Percentiles rank a stretch among this genome's conserved stretches.
Conservation (phyloP, 305 asterid species). For the Solanum hybrid region DNA sequence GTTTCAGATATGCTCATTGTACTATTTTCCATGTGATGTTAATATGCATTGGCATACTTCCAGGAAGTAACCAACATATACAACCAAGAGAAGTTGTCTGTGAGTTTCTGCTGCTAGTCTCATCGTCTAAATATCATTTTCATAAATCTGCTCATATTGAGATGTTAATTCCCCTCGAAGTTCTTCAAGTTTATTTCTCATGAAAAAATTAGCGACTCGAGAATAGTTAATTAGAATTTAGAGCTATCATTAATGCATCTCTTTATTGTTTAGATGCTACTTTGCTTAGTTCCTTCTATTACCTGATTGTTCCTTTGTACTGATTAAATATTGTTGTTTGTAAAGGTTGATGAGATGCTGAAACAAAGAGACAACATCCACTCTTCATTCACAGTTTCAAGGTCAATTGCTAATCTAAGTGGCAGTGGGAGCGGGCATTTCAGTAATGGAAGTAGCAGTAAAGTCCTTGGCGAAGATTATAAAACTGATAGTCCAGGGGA, state of each 20-base stretch:
- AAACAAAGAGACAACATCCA: conserved; percentile 79
- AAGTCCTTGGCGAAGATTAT: conserved; percentile 21
- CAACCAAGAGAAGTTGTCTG: conserved; percentile 76
- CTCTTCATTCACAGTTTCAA: conserved; percentile 67
- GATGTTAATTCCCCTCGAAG: neutral
- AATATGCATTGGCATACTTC: conserved; percentile 85
- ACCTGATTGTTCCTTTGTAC: neutral
- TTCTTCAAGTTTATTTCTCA: neutral
- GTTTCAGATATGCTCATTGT: neutral
- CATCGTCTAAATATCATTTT: neutral
- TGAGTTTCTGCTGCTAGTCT: conserved; percentile 29
- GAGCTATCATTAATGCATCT: neutral
- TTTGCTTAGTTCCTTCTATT: neutral
- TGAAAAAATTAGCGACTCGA: neutral
- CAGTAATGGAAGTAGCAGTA: conserved; percentile 38
- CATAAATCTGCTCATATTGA: neutral
- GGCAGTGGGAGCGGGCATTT: conserved; percentile 33
- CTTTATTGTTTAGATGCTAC: neutral
- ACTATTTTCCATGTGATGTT: neutral
- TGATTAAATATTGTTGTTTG: neutral
- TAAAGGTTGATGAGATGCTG: conserved; percentile 80
- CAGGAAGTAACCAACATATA: conserved; percentile 91
- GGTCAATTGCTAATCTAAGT: conserved; percentile 29
- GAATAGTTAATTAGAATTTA: neutral
- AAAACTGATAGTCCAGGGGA: conserved; percentile 58